phyloP scores from a whole-genome alignment of 345 rosid species.

The Jatropha curcas region DNA sequence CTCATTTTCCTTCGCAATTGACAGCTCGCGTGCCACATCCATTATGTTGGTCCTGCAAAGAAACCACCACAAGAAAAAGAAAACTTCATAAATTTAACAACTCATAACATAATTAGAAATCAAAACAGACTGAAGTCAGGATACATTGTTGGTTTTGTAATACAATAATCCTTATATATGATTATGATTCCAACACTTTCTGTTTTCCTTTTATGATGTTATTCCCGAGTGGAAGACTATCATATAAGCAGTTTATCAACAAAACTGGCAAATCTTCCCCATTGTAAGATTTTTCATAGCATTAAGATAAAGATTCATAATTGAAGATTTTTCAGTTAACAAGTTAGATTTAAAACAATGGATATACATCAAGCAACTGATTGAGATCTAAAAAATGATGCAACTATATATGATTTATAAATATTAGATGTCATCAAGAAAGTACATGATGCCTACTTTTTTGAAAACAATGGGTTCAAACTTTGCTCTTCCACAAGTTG shows the following conservation, averaged over 20 bases:
- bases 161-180: too few species aligned
- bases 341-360: not conserved
- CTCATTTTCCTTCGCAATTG: conserved; percentile 56
- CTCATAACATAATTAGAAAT: not conserved
- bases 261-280: not conserved
- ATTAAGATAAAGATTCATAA: not conserved
- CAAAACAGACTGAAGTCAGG: not conserved
- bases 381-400: not conserved
- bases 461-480: conserved; percentile 62
- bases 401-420: conserved; percentile 1
- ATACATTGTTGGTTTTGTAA: not conserved
- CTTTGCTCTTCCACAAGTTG: conserved; percentile 71
- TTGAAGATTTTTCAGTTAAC: not conserved
- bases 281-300: not conserved
- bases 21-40: conserved; percentile 49
- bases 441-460: conserved; percentile 54
- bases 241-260: not conserved
- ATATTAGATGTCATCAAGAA: not conserved
- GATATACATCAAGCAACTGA: not conserved
- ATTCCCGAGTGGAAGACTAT: not conserved
- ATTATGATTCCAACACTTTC: not conserved
- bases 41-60: conserved; percentile 56
- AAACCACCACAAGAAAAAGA: not conserved
- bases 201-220: not conserved
- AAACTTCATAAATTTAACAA: not conserved